Evolutionary conservation across 1,284 basidiomycete genomes (phyloP).

Genomic region (Malassezia cuniculi): DNA sequence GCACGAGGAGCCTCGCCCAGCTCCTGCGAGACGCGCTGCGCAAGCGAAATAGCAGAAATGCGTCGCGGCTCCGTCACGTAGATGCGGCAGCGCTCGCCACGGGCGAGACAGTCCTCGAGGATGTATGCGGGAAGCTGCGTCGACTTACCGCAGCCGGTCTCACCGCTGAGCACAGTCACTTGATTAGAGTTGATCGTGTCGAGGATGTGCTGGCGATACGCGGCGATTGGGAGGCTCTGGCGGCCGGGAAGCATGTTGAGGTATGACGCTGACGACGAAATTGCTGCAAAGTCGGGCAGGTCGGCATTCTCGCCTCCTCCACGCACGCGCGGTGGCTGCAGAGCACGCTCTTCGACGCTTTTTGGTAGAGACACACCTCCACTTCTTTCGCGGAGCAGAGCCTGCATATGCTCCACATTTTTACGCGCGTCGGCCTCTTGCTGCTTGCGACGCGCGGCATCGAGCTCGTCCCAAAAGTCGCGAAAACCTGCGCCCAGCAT

Average conservation of each 20-base stretch:
- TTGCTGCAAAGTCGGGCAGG: background rate
- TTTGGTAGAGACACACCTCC: too few relatives aligned
- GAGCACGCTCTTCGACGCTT: constrained; percentile 49
- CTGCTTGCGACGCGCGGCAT: constrained; percentile 53
- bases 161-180: constrained; percentile 83
- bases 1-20: constrained; percentile 70
- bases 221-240: constrained; percentile 71
- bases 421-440: constrained; percentile 58
- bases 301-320: background rate
- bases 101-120: constrained; percentile 73
- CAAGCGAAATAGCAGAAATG: constrained; percentile 92
- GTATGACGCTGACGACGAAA: constrained; percentile 48
- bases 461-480: constrained; percentile 86
- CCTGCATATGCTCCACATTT: constrained; percentile 50
- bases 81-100: constrained; percentile 75
- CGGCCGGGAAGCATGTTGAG: constrained; percentile 75
- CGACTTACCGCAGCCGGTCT: constrained; percentile 97
- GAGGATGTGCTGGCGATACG: constrained; percentile 65
- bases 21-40: constrained; percentile 85
- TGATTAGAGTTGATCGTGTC: constrained; percentile 64
- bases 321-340: background rate
- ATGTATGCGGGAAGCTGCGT: constrained; percentile 93
- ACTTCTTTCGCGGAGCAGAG: too few relatives aligned
- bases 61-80: constrained; percentile 90
- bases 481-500: constrained; percentile 66